Evolutionary conservation across 495 filamentous ascomycete species (phyloP), one percentile per base, ranked within the genome.

Genomic region (Penicillium psychrofluorescens): DNA sequence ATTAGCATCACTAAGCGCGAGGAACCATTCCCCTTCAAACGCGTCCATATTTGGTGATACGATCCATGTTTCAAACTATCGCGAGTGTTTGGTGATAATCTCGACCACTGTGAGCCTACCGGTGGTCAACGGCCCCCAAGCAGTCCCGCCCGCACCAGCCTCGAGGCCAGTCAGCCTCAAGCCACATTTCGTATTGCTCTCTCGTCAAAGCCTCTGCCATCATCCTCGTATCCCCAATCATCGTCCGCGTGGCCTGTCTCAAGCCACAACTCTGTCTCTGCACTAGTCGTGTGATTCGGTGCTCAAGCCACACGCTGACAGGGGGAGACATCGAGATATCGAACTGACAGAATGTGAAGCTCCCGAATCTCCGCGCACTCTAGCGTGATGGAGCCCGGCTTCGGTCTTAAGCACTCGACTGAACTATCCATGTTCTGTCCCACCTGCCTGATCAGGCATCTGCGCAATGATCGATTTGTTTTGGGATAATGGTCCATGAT

Each of bases 81-180:
- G 14, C 33, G 29, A 15, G 30, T 30, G 16, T 42, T 35, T 48
- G 51, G 56, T 48, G 56, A 59, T 59, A 59, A 48, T 27, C 44
- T 27, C 28, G 42, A 38, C 48, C 3, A 3, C 22, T 22, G 22
- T 4, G 2, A 3, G 22, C 22, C 22, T 22, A 22, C 22, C 22
- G 4, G 6, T 22, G 0, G 3, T 0, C 22, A 22, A 3, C 22
- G 22, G 22, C 22, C 22, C 22, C 22, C 22, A 22, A 22, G 2
- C 22, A 22, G 6, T 22, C 4, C 22, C 22, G 4, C 22, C 2
- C 22, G 22, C 28, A 43, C 50, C 16, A 44, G 46, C 38, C 47
- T 39, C 53, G 32, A 43, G 22, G 41, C 43, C 2, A 4, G 38
- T 45, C 45, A 46, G 48, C 53, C 45, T 14, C 50, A 49, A 54